phyloP scores from a whole-genome alignment of 768 basidiomycete species.

The Rubroboletus satanas region DNA sequence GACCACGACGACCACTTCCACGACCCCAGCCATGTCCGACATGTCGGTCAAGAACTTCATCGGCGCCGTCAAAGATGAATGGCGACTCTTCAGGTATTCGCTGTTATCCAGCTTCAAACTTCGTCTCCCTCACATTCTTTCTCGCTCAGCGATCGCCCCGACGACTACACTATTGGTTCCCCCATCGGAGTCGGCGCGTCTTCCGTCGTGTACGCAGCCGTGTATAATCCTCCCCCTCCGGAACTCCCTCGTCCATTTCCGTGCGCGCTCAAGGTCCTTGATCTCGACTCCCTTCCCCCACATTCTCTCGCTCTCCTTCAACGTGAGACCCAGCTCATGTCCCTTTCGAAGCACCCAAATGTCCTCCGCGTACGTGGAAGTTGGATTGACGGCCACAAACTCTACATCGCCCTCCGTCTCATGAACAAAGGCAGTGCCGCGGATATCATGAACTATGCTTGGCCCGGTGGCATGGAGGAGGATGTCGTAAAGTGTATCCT shows the following conservation, averaged over 20 bases:
- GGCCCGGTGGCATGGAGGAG: slow-evolving; percentile 89
- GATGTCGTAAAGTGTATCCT: slow-evolving; percentile 83
- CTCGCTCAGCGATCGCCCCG: slow-evolving; percentile 51
- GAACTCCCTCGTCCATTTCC: slow-evolving; percentile 41
- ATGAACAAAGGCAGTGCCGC: slow-evolving; percentile 88
- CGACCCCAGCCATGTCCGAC: neutral
- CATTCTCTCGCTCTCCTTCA: slow-evolving; percentile 69
- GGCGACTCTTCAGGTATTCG: slow-evolving; percentile 71
- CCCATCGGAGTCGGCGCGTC: slow-evolving; percentile 91
- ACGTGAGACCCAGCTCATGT: slow-evolving; percentile 89
- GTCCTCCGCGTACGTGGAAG: slow-evolving; percentile 87
- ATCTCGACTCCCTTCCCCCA: slow-evolving; percentile 74
- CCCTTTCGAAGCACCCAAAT: slow-evolving; percentile 88
- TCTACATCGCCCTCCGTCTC: slow-evolving; percentile 82
- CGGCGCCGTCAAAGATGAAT: slow-evolving; percentile 81
- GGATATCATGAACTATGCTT: slow-evolving; percentile 80
- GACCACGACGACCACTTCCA: neutral
- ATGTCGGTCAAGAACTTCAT: slow-evolving; percentile 47
- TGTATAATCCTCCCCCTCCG: slow-evolving; percentile 46
- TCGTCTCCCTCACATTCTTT: neutral
- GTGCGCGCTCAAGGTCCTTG: slow-evolving; percentile 86
- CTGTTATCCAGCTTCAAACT: neutral
- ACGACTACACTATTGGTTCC: slow-evolving; percentile 71
- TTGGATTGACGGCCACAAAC: slow-evolving; percentile 81
- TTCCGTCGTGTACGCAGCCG: slow-evolving; percentile 83